These are phyloP conservation scores for Epichloe aotearoae DNA, from an alignment of 2,329 filamentous ascomycete species.

Conservation along the genomic window DNA sequence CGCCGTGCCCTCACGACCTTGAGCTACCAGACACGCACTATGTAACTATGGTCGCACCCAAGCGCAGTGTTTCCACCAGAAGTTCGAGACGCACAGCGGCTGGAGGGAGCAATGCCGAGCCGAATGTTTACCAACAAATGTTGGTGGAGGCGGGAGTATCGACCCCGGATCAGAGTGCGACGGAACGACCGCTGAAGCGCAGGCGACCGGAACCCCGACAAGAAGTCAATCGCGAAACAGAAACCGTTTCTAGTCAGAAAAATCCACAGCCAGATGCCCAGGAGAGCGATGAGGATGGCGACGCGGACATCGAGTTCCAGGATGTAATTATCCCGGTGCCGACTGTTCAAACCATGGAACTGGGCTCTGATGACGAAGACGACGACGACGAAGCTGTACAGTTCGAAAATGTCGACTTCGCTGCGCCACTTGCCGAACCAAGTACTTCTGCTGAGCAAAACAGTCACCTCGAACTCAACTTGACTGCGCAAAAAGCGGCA, in stretches of 20 bases:
- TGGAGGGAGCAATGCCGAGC: conserved; percentile 12
- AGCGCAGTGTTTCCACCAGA: conserved; percentile 13
- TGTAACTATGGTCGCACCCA: conserved; percentile 20
- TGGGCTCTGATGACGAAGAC: conserved; percentile 31
- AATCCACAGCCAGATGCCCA: not conserved
- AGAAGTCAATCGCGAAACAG: not conserved
- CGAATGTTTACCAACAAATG: conserved; percentile 35
- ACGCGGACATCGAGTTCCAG: conserved; percentile 34
- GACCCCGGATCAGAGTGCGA: conserved; percentile 11
- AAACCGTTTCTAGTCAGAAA: not conserved
- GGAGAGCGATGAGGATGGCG: conserved; percentile 16
- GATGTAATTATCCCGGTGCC: conserved; percentile 35
- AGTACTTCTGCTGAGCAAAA: conserved; percentile 13
- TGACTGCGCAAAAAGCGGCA: conserved; percentile 31
- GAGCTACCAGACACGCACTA: not conserved
- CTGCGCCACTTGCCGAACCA: conserved; percentile 13
- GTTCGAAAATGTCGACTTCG: conserved; percentile 38
- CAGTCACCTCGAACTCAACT: conserved; percentile 36
- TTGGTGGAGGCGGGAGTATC: conserved; percentile 33
- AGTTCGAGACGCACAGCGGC: conserved; percentile 9
- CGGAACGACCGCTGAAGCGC: conserved; percentile 29
- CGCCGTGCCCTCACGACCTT: not conserved
- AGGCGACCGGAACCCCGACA: conserved; percentile 14
- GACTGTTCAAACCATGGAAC: conserved; percentile 37
- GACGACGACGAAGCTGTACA: conserved; percentile 25